Conservation (phyloP, 2,329 filamentous ascomycete genomes). For the Aschersonia sp. region DNA sequence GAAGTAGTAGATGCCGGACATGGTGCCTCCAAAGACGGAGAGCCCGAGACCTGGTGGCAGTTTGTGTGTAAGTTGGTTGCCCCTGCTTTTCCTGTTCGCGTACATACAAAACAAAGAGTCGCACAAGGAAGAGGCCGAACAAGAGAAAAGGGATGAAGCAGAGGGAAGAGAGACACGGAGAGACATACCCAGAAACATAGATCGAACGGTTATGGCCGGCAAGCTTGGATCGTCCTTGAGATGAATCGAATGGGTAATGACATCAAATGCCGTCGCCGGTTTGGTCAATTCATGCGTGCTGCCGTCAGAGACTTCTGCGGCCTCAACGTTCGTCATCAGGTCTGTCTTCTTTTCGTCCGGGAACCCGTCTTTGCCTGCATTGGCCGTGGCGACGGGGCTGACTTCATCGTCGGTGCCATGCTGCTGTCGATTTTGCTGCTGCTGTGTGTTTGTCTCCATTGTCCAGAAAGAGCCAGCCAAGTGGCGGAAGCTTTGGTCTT, state of each 20-base stretch:
- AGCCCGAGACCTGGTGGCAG: slow-evolving; percentile 7
- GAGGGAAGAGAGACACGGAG: neutral
- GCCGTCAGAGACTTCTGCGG: neutral
- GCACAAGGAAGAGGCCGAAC: neutral
- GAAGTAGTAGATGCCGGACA: slow-evolving; percentile 12
- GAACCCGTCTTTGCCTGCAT: neutral
- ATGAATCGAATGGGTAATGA: slow-evolving; percentile 10
- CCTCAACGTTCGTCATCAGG: neutral
- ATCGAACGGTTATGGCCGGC: slow-evolving; percentile 11
- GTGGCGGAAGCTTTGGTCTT: too few species aligned
- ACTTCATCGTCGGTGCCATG: neutral
- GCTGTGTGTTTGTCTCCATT: neutral
- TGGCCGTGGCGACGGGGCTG: neutral
- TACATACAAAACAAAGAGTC: too few species aligned
- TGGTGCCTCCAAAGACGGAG: slow-evolving; percentile 8
- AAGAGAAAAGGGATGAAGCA: neutral
- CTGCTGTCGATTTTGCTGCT: neutral
- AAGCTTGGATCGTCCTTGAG: slow-evolving; percentile 10
- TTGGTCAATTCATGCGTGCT: neutral
- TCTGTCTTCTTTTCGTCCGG: neutral
- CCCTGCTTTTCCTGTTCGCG: too few species aligned
- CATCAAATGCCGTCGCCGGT: neutral
- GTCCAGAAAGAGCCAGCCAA: neutral
- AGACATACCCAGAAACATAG: slow-evolving; percentile 8
- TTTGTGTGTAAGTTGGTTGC: neutral